Evolutionary conservation across 805 yeast genomes (phyloP).

Genomic region (Torulaspora gathmanii): DNA sequence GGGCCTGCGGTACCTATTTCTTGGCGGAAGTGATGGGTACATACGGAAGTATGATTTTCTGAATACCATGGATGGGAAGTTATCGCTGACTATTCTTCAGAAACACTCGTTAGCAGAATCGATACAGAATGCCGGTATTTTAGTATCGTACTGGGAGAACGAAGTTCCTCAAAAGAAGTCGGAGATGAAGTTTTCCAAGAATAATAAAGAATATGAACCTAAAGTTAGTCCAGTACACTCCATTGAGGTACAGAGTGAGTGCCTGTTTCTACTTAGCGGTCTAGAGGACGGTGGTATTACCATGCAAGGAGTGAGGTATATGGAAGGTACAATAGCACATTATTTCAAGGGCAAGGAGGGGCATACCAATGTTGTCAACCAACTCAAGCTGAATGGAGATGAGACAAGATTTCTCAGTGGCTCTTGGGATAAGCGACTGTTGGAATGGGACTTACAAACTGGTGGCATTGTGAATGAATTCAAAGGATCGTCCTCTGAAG

Average conservation of each 20-base stretch:
- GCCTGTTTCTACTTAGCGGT: slow-evolving; percentile 82
- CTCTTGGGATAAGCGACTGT: slow-evolving; percentile 79
- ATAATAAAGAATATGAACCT: slow-evolving; percentile 45
- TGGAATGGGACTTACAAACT: slow-evolving; percentile 80
- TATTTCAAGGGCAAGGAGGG: slow-evolving; percentile 50
- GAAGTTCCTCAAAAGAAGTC: slow-evolving; percentile 70
- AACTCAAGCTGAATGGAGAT: slow-evolving; percentile 53
- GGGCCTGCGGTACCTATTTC: slow-evolving; percentile 80
- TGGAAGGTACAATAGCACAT: slow-evolving; percentile 77
- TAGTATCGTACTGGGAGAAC: slow-evolving; percentile 89
- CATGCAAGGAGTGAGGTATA: slow-evolving; percentile 73
- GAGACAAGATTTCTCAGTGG: slow-evolving; percentile 74
- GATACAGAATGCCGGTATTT: slow-evolving; percentile 76
- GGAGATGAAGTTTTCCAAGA: slow-evolving; percentile 33
- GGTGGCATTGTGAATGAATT: slow-evolving; percentile 53
- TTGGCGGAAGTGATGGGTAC: slow-evolving; percentile 96
- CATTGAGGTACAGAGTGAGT: slow-evolving; percentile 75
- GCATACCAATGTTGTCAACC: slow-evolving; percentile 74
- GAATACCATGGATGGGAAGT: slow-evolving; percentile 78
- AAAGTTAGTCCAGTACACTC: slow-evolving; percentile 81
- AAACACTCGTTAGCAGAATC: slow-evolving; percentile 84
- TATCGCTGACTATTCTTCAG: slow-evolving; percentile 86
- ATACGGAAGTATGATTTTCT: slow-evolving; percentile 85
- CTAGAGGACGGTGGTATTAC: slow-evolving; percentile 80
- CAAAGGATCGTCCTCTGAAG: slow-evolving; percentile 65